A percentile compares a stretch with the other conserved stretches of the same genome.
Conservation (phyloP, 2,329 filamentous ascomycete genomes). For the Helotiales sp. region DNA sequence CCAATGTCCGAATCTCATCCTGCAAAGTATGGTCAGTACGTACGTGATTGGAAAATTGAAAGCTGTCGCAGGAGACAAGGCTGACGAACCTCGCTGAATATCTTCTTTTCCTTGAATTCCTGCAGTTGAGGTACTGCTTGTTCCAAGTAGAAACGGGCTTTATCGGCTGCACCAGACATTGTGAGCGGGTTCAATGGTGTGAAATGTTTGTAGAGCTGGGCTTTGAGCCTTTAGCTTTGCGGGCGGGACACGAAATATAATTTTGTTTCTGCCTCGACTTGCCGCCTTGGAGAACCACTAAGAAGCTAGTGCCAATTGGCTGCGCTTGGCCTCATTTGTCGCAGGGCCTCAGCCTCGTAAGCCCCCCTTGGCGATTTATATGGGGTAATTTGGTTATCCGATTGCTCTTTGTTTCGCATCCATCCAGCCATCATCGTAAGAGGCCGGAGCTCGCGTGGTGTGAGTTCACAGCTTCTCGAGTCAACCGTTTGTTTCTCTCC, state of each 20-base stretch:
- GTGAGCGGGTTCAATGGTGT: background rate
- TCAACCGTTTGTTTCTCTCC: slow-evolving; percentile 20
- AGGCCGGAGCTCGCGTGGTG: background rate
- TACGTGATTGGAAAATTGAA: background rate
- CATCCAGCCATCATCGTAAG: slow-evolving; percentile 1
- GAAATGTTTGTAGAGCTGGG: background rate
- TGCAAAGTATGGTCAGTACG: slow-evolving; percentile 44
- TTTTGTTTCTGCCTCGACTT: slow-evolving; percentile 1
- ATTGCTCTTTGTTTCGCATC: slow-evolving; percentile 1
- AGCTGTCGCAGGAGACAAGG: slow-evolving; percentile 13
- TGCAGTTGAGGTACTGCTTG: slow-evolving; percentile 89
- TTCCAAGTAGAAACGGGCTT: slow-evolving; percentile 94
- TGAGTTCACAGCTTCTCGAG: slow-evolving; percentile 16
- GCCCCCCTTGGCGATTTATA: slow-evolving; percentile 3
- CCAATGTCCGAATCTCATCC: slow-evolving; percentile 89
- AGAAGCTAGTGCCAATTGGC: background rate
- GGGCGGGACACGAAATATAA: background rate
- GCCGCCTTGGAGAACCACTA: background rate
- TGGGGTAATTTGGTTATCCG: slow-evolving; percentile 4
- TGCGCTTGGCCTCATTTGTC: slow-evolving; percentile 4
- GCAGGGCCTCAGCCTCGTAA: slow-evolving; percentile 7
- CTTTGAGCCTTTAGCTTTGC: background rate
- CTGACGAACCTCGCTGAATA: slow-evolving; percentile 75
- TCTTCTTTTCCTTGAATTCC: slow-evolving; percentile 88
- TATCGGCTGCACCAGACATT: slow-evolving; percentile 88